Base-by-base conservation (phyloP, 2,329 filamentous ascomycete genomes). In the Aquanectria penicillioides region DNA sequence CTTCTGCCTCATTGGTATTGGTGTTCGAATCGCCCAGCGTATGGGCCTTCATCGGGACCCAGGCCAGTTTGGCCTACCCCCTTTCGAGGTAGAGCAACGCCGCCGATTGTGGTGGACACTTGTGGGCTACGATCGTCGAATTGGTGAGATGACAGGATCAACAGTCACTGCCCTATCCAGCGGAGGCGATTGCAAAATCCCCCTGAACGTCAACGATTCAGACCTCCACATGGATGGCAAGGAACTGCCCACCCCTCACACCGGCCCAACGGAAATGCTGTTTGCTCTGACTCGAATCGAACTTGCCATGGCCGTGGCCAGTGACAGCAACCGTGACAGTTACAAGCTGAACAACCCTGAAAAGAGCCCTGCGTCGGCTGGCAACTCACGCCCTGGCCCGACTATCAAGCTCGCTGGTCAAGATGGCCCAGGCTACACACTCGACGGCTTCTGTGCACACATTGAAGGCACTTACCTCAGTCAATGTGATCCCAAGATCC, bases 51-150 rank as follows among this genome's bases (percentile, higher is more conserved):
- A 92, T 62, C 82, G 80, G 33, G 89, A 92, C 69, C 80, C 84
- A 2, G 77, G 77, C 2, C 79, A 84, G 53, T 83, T 83, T 48
- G 81, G 73, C 5, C 66, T 86, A 3, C 78, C 74, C 4, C 83
- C 79, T 26, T 90, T 87, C 51, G 89, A 92, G 67, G 83, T 86
- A 4, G 89, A 92, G 74, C 83, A 90, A 74, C 83, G 89, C n/a
- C 84, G 89, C 46, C 82, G 90, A 31, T 76, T 93, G 2, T 92
- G 89, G 89, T 93, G 89, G 89, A 85, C 87, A 26, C 79, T 93
- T 13, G 81, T 89, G 12, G 79, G 86, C 22, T 89, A 91, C 63
- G 90, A 93, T 71, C 81, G 83, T 59, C 87, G 90, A 18, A 83
- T 91, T 31, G 83, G 87, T 55, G 89, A 92, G 71, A 83, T 92